These are phyloP conservation scores for Alternaria brassicicola DNA, from an alignment of 2,329 filamentous ascomycete species.

Conservation along the genomic window DNA sequence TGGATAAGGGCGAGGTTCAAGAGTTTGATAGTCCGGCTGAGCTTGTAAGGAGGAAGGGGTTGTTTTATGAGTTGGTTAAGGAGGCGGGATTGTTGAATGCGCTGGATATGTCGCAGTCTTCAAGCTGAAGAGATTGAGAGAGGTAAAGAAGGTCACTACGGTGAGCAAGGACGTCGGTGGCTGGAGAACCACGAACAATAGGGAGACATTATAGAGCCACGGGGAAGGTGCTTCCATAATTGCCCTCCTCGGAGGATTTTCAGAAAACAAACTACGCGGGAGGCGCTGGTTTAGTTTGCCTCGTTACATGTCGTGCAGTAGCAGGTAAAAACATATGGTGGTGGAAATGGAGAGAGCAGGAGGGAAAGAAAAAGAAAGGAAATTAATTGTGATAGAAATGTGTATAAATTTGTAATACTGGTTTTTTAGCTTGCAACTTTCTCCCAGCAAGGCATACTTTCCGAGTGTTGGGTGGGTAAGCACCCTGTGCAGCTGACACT, in stretches of 20 bases:
- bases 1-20: slow-evolving; percentile 86
- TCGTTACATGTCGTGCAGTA: background rate
- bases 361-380: background rate
- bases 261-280: background rate
- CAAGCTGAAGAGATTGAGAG: background rate
- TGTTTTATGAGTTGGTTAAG: slow-evolving; percentile 89
- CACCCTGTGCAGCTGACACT: too few relatives aligned
- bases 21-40: slow-evolving; percentile 89
- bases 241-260: background rate
- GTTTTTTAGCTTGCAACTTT: background rate
- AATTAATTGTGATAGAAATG: background rate
- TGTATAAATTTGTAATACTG: background rate
- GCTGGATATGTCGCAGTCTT: slow-evolving; percentile 15
- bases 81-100: slow-evolving; percentile 75
- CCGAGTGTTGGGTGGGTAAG: background rate
- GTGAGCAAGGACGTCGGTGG: background rate
- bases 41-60: slow-evolving; percentile 74
- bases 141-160: too few relatives aligned
- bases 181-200: background rate
- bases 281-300: background rate
- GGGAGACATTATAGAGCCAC: background rate
- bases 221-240: background rate
- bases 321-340: background rate
- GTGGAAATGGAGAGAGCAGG: background rate
- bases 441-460: background rate